phyloP scores from a whole-genome alignment of 2,329 filamentous ascomycete genomes.

The Chrysoporthe deuterocubensis region DNA sequence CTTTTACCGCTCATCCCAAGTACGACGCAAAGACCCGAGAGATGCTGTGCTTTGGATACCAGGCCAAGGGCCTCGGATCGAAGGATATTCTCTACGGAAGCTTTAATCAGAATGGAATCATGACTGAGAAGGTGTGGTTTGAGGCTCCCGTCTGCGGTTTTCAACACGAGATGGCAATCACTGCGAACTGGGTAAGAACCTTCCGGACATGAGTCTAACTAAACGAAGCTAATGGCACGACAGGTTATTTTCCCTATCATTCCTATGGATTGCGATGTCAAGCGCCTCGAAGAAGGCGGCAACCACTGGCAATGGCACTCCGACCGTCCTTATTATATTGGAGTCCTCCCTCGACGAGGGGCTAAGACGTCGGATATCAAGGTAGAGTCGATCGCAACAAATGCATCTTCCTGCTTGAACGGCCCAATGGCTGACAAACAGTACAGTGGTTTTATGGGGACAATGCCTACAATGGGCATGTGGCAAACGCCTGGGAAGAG shows the following conservation, averaged over 20 bases:
- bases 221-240: no score
- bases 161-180: conserved; percentile 49
- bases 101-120: conserved; percentile 10
- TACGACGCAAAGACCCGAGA: conserved; percentile 54
- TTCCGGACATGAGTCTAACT: no score
- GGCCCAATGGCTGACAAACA: neutral
- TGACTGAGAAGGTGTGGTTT: conserved; percentile 30
- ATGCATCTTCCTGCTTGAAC: neutral
- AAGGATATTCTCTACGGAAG: conserved; percentile 42
- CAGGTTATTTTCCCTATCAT: conserved; percentile 45
- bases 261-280: conserved; percentile 41
- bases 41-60: conserved; percentile 56
- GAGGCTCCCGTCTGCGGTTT: conserved; percentile 41
- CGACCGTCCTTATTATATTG: conserved; percentile 32
- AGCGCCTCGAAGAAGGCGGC: conserved; percentile 43
- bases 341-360: conserved; percentile 33
- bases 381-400: conserved; percentile 21
- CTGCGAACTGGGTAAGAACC: conserved; percentile 45
- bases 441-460: conserved; percentile 44
- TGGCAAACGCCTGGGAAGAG: conserved; percentile 43
- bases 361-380: conserved; percentile 38
- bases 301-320: conserved; percentile 47
- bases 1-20: conserved; percentile 57
- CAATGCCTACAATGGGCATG: conserved; percentile 43
- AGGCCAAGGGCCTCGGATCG: conserved; percentile 47